Conservation (phyloP, 2,329 filamentous ascomycete genomes). For the Penicillium fuscoglaucum region DNA sequence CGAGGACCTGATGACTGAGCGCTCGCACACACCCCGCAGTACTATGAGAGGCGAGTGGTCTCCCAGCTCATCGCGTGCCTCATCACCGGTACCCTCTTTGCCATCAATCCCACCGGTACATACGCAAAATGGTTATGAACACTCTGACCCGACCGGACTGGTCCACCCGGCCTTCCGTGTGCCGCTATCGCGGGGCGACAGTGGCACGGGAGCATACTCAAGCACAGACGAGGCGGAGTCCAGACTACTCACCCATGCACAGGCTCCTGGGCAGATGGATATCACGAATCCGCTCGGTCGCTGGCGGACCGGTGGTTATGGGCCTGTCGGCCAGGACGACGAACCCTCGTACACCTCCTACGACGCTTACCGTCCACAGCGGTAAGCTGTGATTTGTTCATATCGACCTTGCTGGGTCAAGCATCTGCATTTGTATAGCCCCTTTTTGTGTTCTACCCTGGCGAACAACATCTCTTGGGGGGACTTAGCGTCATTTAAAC, state of each 20-base stretch:
- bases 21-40: slow-evolving; percentile 46
- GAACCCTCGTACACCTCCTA: slow-evolving; percentile 35
- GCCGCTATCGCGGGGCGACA: slow-evolving; percentile 30
- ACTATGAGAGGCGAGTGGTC: slow-evolving; percentile 40
- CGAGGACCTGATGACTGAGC: slow-evolving; percentile 48
- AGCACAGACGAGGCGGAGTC: slow-evolving; percentile 44
- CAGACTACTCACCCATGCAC: slow-evolving; percentile 39
- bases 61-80: slow-evolving; percentile 42
- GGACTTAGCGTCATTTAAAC: slow-evolving; percentile 7
- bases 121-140: slow-evolving; percentile 29
- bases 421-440: not conserved
- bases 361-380: slow-evolving; percentile 33
- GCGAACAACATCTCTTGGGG: not conserved
- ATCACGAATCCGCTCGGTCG: slow-evolving; percentile 29
- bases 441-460: slow-evolving; percentile 3
- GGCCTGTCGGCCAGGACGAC: slow-evolving; percentile 41
- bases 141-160: slow-evolving; percentile 21
- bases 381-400: slow-evolving; percentile 21
- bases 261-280: slow-evolving; percentile 31
- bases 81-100: slow-evolving; percentile 43
- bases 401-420: not conserved
- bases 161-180: slow-evolving; percentile 42
- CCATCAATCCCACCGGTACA: slow-evolving; percentile 31
- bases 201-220: slow-evolving; percentile 35
- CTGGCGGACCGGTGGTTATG: slow-evolving; percentile 41